Evolutionary conservation across 805 yeast genomes (phyloP).

Genomic region (Kluyveromyces siamensis): DNA sequence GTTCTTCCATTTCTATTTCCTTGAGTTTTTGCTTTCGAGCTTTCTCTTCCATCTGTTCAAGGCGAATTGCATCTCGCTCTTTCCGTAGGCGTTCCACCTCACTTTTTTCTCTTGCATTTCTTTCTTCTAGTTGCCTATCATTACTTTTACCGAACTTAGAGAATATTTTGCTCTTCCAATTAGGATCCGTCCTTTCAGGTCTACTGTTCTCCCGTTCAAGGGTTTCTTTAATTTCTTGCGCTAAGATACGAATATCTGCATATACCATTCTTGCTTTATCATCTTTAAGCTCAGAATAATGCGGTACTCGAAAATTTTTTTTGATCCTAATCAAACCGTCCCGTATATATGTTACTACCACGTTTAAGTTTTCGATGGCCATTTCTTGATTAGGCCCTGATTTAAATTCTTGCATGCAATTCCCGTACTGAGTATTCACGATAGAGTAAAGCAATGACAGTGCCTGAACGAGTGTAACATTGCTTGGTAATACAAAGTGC

Average conservation of each 20-base stretch:
- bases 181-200: slow-evolving; percentile 6
- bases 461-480: slow-evolving; percentile 22
- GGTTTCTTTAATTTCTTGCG: slow-evolving; percentile 21
- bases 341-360: slow-evolving; percentile 16
- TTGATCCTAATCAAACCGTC: slow-evolving; percentile 19
- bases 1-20: slow-evolving; percentile 19
- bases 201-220: slow-evolving; percentile 4
- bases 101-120: slow-evolving; percentile 14
- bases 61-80: slow-evolving; percentile 9
- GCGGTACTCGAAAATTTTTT: slow-evolving; percentile 4
- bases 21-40: slow-evolving; percentile 14
- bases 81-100: slow-evolving; percentile 18
- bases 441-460: slow-evolving; percentile 22
- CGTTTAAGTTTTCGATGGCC: slow-evolving; percentile 11
- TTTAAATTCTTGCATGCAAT: slow-evolving; percentile 3
- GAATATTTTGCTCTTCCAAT: slow-evolving; percentile 4
- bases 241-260: slow-evolving; percentile 22
- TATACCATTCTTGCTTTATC: slow-evolving; percentile 10
- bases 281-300: slow-evolving; percentile 3
- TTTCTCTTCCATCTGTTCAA: slow-evolving; percentile 10
- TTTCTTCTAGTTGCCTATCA: slow-evolving; percentile 8
- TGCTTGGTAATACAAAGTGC: slow-evolving; percentile 21
- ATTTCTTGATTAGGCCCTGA: slow-evolving; percentile 5
- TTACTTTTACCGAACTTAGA: slow-evolving; percentile 5
- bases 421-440: slow-evolving; percentile 15